These are phyloP conservation scores for Cystofilobasidium macerans DNA, from an alignment of 768 basidiomycete species.

Conservation along the genomic window DNA sequence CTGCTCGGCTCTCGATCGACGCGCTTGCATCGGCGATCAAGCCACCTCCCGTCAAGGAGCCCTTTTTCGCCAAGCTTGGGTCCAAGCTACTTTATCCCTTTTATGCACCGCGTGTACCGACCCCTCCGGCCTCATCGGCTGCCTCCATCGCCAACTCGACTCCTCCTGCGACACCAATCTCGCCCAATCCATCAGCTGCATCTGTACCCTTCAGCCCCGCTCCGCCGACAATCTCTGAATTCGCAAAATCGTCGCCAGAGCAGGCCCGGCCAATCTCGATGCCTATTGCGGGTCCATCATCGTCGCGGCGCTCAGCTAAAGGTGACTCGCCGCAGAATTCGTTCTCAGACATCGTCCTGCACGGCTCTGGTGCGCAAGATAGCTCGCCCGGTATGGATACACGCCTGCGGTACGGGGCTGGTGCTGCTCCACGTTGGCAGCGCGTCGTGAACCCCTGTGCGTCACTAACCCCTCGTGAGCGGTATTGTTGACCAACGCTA, in stretches of 20 bases:
- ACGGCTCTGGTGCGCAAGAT: neutral
- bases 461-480: neutral
- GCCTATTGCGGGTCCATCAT: neutral
- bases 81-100: neutral
- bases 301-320: neutral
- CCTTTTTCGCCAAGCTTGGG: neutral
- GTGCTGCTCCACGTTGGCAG: slow-evolving; percentile 3
- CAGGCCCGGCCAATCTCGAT: neutral
- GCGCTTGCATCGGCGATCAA: neutral
- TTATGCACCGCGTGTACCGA: neutral
- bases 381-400: neutral
- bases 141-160: neutral
- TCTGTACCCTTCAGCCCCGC: no score
- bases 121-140: neutral
- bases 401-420: neutral
- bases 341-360: neutral
- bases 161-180: neutral
- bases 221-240: neutral
- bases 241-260: neutral
- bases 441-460: slow-evolving; percentile 20
- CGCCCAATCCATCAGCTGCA: neutral
- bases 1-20: neutral
- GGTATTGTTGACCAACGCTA: neutral
- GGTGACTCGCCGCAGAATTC: slow-evolving; percentile 14
- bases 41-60: neutral